phyloP scores from a whole-genome alignment of 2,329 filamentous ascomycete species.

The Alternaria arbusti region DNA sequence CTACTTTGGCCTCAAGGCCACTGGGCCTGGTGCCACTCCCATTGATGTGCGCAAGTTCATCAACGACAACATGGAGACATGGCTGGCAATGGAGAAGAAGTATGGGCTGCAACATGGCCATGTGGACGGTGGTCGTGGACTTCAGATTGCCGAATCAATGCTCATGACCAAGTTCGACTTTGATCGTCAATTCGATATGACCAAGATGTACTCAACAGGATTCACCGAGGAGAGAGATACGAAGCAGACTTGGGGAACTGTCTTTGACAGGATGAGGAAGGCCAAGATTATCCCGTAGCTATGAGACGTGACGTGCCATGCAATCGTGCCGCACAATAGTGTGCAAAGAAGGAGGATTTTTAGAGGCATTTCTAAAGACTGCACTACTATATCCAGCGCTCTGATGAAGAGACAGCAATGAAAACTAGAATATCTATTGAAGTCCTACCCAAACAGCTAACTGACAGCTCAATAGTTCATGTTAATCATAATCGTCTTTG shows the following conservation, averaged over 20 bases:
- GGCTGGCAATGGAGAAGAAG: slow-evolving; percentile 30
- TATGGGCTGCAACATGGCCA: slow-evolving; percentile 47
- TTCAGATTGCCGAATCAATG: slow-evolving; percentile 52
- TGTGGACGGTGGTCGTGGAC: slow-evolving; percentile 46
- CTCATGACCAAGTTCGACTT: slow-evolving; percentile 54
- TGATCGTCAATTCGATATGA: slow-evolving; percentile 56
- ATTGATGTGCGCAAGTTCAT: slow-evolving; percentile 38
- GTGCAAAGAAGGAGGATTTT: too few species aligned
- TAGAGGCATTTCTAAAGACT: background rate
- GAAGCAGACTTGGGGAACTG: slow-evolving; percentile 47
- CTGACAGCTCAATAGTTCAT: slow-evolving; percentile 32
- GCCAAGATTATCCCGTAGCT: slow-evolving; percentile 50
- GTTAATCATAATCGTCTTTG: slow-evolving; percentile 59
- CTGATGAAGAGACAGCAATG: background rate
- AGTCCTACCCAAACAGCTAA: background rate
- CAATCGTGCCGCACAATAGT: too few species aligned
- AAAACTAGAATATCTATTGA: background rate
- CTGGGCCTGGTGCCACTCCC: slow-evolving; percentile 23
- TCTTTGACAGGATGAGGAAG: slow-evolving; percentile 54
- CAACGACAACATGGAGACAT: slow-evolving; percentile 32
- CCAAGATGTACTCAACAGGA: slow-evolving; percentile 51
- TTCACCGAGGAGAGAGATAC: slow-evolving; percentile 52
- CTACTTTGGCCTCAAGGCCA: slow-evolving; percentile 54
- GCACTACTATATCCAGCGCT: background rate
- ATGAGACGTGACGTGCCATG: background rate